Evolutionary conservation across 148 eudicot species (phyloP).

Genomic region (Rhododendron kiyosumense): DNA sequence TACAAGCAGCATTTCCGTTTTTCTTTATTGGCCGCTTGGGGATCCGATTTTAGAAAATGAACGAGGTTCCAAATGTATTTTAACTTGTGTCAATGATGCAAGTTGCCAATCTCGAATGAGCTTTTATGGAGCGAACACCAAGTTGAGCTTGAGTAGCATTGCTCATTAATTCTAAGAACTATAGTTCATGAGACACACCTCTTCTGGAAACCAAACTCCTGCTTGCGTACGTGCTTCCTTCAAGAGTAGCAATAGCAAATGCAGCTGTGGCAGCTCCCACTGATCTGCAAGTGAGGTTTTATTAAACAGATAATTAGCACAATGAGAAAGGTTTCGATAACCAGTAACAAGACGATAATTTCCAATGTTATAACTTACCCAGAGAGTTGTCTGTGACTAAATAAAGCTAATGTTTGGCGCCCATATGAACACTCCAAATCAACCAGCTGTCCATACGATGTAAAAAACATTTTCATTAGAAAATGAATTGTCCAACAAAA

Average conservation of each 20-base stretch:
- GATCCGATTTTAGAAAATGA: not conserved
- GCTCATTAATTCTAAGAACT: not conserved
- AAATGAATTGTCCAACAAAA: not conserved
- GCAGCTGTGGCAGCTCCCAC: conserved; percentile 80
- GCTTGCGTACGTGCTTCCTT: conserved; percentile 94
- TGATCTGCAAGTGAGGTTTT: conserved; percentile 45
- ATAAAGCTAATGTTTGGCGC: conserved; percentile 64
- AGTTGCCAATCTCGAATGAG: not conserved
- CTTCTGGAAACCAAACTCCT: conserved; percentile 99
- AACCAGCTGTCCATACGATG: conserved; percentile 50
- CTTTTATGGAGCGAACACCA: not conserved
- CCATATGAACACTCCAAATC: conserved; percentile 91
- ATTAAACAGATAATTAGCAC: not conserved
- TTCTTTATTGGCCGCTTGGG: not conserved
- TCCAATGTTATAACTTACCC: conserved; percentile 42
- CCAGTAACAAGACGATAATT: not conserved
- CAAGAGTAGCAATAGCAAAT: conserved; percentile 81
- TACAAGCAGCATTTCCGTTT: not conserved
- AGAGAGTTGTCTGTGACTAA: conserved; percentile 70
- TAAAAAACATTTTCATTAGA: not conserved
- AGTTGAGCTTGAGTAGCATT: not conserved
- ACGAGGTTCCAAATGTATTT: not conserved
- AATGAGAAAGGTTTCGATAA: not conserved
- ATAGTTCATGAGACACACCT: conserved; percentile 41
- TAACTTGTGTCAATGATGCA: not conserved